Evolutionary conservation across 495 filamentous ascomycete genomes (phyloP).

Genomic region (Talaromyces nanjingensis): DNA sequence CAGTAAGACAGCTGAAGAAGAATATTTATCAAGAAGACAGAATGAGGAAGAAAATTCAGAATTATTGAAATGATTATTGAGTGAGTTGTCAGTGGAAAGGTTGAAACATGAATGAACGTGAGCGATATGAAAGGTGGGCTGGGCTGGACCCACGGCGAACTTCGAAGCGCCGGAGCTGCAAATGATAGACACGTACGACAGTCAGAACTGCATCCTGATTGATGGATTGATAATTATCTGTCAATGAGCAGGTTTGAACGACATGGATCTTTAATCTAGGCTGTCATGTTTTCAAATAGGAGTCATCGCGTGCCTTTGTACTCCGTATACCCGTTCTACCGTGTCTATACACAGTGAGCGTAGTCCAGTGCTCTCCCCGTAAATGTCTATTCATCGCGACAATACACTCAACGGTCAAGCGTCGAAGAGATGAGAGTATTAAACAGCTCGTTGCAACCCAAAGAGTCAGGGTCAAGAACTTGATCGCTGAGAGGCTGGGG

Average conservation of each 20-base stretch:
- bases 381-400: neutral
- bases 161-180: neutral
- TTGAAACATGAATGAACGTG: neutral
- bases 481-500: neutral
- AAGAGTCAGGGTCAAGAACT: neutral
- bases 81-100: neutral
- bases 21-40: neutral
- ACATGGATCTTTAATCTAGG: neutral
- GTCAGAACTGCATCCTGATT: neutral
- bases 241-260: neutral
- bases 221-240: neutral
- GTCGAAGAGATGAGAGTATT: neutral
- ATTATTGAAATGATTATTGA: neutral
- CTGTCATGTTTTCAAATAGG: neutral
- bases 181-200: neutral
- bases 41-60: neutral
- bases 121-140: neutral
- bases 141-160: conserved; percentile 1
- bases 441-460: neutral
- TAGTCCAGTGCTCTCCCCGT: neutral
- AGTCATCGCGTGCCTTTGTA: neutral
- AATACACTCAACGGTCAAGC: neutral
- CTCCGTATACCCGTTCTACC: neutral
- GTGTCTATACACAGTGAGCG: neutral
- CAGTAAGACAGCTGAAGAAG: neutral